phyloP scores from a whole-genome alignment of 2,329 filamentous ascomycete genomes.

The Talaromyces pinophilus region DNA sequence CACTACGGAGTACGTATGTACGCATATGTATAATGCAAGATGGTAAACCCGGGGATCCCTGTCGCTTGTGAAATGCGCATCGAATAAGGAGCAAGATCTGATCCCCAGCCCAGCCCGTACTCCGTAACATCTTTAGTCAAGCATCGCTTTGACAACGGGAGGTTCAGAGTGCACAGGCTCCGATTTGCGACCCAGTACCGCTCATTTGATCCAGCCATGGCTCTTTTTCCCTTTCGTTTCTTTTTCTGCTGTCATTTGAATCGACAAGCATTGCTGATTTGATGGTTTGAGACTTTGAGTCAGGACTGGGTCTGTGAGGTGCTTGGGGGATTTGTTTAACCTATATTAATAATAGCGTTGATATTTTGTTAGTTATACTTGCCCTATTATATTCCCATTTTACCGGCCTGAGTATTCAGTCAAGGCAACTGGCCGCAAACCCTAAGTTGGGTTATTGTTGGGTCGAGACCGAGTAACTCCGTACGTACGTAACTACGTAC shows the following conservation, averaged over 20 bases:
- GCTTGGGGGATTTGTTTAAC: not conserved
- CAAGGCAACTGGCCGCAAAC: not conserved
- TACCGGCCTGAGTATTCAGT: not conserved
- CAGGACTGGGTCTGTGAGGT: not conserved
- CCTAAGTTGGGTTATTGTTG: not conserved
- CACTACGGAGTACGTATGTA: not conserved
- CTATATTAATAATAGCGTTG: not conserved
- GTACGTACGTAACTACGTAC: not conserved
- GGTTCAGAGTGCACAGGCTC: not conserved
- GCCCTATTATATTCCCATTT: not conserved
- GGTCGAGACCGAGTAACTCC: not conserved
- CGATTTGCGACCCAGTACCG: conserved; percentile 1
- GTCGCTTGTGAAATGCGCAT: not conserved
- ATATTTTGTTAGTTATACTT: not conserved
- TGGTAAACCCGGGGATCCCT: not conserved
- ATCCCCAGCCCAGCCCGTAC: not conserved
- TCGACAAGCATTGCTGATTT: not conserved
- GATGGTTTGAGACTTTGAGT: not conserved
- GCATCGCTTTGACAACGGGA: not conserved
- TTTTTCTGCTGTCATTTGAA: conserved; percentile 1
- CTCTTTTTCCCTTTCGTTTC: not conserved
- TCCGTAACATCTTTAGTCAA: not conserved
- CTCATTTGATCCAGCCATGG: conserved; percentile 7
- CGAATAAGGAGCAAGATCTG: not conserved
- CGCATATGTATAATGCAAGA: not conserved